Conservation (phyloP, 805 yeast genomes). For the Suhomyces sp. region DNA sequence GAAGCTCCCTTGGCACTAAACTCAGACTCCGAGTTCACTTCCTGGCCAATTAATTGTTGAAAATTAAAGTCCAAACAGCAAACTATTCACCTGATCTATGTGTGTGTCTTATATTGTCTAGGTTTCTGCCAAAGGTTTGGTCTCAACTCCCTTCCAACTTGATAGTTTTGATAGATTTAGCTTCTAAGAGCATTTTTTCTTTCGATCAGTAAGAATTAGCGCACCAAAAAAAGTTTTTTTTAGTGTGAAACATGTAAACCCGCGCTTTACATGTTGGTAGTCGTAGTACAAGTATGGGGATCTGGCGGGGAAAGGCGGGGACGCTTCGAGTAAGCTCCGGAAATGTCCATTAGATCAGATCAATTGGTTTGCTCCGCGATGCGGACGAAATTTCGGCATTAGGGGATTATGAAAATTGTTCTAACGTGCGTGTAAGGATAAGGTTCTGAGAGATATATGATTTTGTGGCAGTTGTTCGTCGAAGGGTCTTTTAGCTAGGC, state of each 20-base stretch:
- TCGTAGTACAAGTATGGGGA: not conserved
- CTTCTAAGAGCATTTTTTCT: not conserved
- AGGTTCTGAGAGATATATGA: not conserved
- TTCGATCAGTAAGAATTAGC: not conserved
- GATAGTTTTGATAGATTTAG: not conserved
- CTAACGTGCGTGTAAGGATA: not conserved
- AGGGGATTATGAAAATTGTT: not conserved
- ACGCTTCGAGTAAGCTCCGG: not conserved
- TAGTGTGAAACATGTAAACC: not conserved
- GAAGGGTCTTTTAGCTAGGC: not conserved
- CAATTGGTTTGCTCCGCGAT: not conserved
- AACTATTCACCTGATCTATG: not conserved
- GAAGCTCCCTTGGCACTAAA: not conserved
- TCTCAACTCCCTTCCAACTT: not conserved
- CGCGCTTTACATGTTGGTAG: not conserved
- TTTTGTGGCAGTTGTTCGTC: not conserved
- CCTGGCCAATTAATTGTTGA: not conserved
- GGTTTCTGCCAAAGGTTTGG: not conserved
- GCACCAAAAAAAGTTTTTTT: not conserved
- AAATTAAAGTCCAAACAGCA: not conserved
- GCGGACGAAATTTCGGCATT: no score
- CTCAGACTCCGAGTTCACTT: not conserved
- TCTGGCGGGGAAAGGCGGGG: slow-evolving; percentile 1
- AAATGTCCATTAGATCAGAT: not conserved
- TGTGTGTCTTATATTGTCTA: not conserved